Conservation (phyloP, 192 early-diverging fungal species). For the Backusella australiensis region DNA sequence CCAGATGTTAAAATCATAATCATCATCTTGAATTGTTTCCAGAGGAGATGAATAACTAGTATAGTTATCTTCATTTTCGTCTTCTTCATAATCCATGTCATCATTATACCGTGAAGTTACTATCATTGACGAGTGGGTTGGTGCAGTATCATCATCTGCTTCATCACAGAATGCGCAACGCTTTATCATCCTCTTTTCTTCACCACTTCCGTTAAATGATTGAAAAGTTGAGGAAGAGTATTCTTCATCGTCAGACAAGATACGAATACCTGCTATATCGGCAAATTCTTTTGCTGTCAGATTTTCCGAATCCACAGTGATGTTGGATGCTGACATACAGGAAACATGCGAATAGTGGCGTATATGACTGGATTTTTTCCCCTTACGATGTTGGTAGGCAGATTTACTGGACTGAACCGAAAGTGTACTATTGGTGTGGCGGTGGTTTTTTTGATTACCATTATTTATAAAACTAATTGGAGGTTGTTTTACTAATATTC, state of each 20-base stretch:
- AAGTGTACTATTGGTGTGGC: slow-evolving; percentile 21
- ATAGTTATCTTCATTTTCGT: neutral
- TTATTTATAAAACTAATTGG: slow-evolving; percentile 1
- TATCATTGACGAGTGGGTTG: neutral
- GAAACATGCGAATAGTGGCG: slow-evolving; percentile 31
- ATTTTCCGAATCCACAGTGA: slow-evolving; percentile 36
- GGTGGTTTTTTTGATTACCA: neutral
- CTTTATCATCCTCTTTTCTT: neutral
- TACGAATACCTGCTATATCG: slow-evolving; percentile 32
- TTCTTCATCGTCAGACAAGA: slow-evolving; percentile 19
- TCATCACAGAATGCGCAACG: slow-evolving; percentile 7
- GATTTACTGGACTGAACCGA: neutral
- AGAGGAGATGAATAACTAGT: neutral
- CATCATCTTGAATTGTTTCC: neutral
- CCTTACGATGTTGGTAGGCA: neutral
- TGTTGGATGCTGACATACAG: slow-evolving; percentile 26
- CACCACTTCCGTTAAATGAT: neutral
- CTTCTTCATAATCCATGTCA: neutral
- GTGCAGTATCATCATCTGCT: neutral
- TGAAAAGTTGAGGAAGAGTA: neutral
- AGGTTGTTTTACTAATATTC: slow-evolving; percentile 7
- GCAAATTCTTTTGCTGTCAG: slow-evolving; percentile 40
- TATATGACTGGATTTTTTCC: slow-evolving; percentile 12
- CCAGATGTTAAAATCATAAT: neutral
- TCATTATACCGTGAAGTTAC: neutral